phyloP scores from a whole-genome alignment of 1,139 yeast species.

The Blastobotrys niveus region DNA sequence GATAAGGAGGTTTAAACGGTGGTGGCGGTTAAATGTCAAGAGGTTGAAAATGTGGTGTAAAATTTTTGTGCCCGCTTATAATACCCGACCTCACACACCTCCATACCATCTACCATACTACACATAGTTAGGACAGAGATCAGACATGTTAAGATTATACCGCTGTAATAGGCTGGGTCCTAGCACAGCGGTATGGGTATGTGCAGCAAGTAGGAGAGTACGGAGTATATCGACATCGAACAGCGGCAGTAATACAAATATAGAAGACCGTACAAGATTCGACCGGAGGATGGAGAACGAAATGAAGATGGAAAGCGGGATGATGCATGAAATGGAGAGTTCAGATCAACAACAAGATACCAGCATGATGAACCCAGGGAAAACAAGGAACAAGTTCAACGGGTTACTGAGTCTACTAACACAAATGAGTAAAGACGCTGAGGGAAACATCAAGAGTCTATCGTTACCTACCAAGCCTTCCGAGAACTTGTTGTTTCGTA shows the following conservation, averaged over 20 bases:
- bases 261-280: neutral
- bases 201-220: too few relatives aligned
- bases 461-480: too few relatives aligned
- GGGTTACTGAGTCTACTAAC: too few relatives aligned
- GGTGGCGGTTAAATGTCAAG: too few relatives aligned
- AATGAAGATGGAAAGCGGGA: conserved; percentile 5
- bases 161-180: conserved; percentile 14
- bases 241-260: neutral
- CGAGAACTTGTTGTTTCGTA: conserved; percentile 5
- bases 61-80: neutral
- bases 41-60: neutral
- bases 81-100: too few relatives aligned
- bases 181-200: conserved; percentile 12
- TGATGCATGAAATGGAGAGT: too few relatives aligned
- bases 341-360: neutral
- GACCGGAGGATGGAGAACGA: conserved; percentile 11
- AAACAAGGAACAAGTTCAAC: too few relatives aligned
- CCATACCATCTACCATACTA: too few relatives aligned
- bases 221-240: neutral
- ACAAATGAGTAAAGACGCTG: too few relatives aligned
- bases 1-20: neutral
- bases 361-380: too few relatives aligned
- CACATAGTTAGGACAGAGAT: too few relatives aligned
- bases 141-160: conserved; percentile 9
- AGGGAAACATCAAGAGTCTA: too few relatives aligned